Base-by-base conservation (phyloP, 139 green algal species). In the Chlamydomonas asymmetrica region DNA sequence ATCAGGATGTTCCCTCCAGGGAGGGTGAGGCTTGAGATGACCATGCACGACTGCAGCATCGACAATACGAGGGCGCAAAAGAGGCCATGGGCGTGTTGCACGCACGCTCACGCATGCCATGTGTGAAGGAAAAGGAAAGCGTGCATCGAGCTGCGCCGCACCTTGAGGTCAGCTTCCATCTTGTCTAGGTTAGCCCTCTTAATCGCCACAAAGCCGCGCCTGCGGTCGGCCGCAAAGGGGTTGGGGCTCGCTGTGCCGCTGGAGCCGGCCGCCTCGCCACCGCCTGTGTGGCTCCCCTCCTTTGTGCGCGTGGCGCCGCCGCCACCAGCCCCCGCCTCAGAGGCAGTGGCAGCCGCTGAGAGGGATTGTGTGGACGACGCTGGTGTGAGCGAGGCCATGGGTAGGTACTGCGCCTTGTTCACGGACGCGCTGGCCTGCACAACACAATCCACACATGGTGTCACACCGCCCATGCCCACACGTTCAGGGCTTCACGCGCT, bases 171-270 rank as follows among this genome's bases (percentile, higher is more conserved):
- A 75, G 74, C 88, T 62, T 90, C 91, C 61, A 92, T 75, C 67
- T 88, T 89, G 60, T 98, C 93, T 39, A 99, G 80, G 71, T 98
- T 92, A 41, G 97, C 45, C 34, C 90, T 74, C 83, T 99, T 99
- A 25, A 99, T 88, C 23, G 94, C 94, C 22, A 99, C 94, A 27
- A 91, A n/a, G n/a, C n/a, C n/a, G n/a, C n/a, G n/a, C n/a, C n/a
- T n/a, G n/a, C n/a, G n/a, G n/a, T n/a, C n/a, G n/a, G n/a, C n/a
- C n/a, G n/a, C n/a, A n/a, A n/a, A n/a, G n/a, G n/a, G n/a, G n/a
- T n/a, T n/a, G n/a, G n/a, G n/a, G 80, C 63, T 97, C 91, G 20
- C 89, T 79, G 16, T 76, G 65, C 0, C 84, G 74, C 54, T 88
- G 81, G 78, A 77, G 1, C 25, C 93, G 97, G 5, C 82, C n/a